Base-by-base conservation (phyloP, 2,329 filamentous ascomycete genomes). In the Hypoxylon sp. region DNA sequence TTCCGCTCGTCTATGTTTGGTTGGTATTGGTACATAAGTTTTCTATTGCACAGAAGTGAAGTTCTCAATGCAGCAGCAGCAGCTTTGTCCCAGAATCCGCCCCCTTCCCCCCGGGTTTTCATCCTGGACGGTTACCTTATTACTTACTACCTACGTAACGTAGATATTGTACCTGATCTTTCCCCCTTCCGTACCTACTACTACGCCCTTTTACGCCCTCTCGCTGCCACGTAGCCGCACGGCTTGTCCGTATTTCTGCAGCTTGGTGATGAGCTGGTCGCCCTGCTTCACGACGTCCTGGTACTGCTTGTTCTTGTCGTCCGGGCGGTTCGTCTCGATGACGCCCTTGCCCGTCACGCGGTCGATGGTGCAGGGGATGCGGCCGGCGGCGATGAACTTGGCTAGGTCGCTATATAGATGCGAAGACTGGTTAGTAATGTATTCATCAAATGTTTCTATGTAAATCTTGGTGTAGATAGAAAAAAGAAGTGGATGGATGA, bases 261-360 rank as follows among this genome's bases (percentile, higher is more conserved):
- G 86, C 87, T 99, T 99, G 65, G 96, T 99, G 80, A 99, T 98
- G 71, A 99, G 87, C 82, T 97, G 93, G 81, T 99, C 96, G 33
- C 96, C 96, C 80, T 98, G 96, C 84, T 96, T 96, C 69, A 99
- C 94, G 39, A 98, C 94, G 76, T 99, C 96, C 76, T 94, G 92
- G 83, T 99, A 99, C 84, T 99, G 96, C 88, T 97, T 98, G 87
- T 98, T 98, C 90, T 99, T 99, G 84, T 97, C 94, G 80, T 98
- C 96, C 8, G 95, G 94, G 60, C 96, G 89, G 84, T 98, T 98
- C 48, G 96, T 99, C 87, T 98, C 96, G 76, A 99, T 98, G 74
- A 98, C 92, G 58, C 95, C 95, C 81, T 97, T 96, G 73, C 95
- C 96, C 66, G 94, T 93, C 72, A 99, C 96, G 60, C 96, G 93